phyloP scores from a whole-genome alignment of 2,329 filamentous ascomycete species.

The Pestalotiopsis sp. region DNA sequence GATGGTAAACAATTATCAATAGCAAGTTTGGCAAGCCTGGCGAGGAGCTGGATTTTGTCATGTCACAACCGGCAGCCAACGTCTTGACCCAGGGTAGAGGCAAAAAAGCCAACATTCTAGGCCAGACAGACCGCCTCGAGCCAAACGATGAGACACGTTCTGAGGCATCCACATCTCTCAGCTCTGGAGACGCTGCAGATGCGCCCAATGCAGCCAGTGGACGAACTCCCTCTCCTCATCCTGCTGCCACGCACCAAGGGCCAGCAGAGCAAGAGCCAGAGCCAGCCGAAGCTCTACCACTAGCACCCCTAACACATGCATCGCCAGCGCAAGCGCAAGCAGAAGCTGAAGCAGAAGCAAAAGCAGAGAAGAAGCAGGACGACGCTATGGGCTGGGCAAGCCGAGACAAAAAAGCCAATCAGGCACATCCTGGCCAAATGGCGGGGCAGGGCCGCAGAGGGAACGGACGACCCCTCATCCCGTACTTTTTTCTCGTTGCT shows the following conservation, averaged over 20 bases:
- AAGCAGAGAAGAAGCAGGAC: neutral
- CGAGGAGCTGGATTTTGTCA: neutral
- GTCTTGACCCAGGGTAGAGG: neutral
- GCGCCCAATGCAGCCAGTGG: neutral
- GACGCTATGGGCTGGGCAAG: neutral
- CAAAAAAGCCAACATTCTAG: neutral
- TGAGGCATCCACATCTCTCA: neutral
- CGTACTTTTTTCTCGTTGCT: slow-evolving; percentile 31
- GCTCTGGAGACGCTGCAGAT: neutral
- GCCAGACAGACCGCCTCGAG: neutral
- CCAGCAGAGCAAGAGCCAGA: neutral
- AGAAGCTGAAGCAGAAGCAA: slow-evolving; percentile 12
- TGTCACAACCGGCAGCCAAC: neutral
- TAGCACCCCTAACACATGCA: slow-evolving; percentile 4
- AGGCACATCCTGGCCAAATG: slow-evolving; percentile 1
- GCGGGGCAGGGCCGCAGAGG: neutral
- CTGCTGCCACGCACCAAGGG: neutral
- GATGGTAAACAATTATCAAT: neutral
- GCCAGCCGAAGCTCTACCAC: neutral
- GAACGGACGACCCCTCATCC: slow-evolving; percentile 29
- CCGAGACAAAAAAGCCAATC: slow-evolving; percentile 11
- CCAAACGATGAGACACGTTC: neutral
- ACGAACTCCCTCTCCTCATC: neutral
- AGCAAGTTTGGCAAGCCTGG: neutral
- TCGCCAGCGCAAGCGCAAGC: slow-evolving; percentile 18